These are phyloP conservation scores for Vitis hybrid DNA, from an alignment of 177 flowering plant species.

Conservation along the genomic window DNA sequence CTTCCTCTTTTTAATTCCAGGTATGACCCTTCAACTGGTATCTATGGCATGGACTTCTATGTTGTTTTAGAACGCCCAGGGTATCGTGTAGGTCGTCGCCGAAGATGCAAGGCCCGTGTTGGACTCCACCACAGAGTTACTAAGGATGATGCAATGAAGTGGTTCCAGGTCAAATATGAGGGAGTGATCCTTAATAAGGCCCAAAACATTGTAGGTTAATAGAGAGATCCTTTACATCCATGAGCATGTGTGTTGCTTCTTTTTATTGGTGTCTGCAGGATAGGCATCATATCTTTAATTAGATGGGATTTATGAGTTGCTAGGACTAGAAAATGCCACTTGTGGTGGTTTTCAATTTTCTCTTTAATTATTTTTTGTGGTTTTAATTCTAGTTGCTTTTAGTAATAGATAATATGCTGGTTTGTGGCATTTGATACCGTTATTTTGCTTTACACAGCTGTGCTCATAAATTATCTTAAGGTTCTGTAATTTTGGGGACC, in stretches of 20 bases:
- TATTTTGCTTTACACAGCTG: no score
- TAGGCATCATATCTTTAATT: no score
- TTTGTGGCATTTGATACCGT: no score
- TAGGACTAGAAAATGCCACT: no score
- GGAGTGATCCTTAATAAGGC: slow-evolving; percentile 82
- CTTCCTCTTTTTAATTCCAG: slow-evolving; percentile 19
- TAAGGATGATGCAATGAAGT: slow-evolving; percentile 75
- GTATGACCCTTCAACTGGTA: slow-evolving; percentile 84
- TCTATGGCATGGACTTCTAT: slow-evolving; percentile 78
- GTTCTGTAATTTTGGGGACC: no score
- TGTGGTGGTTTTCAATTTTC: no score
- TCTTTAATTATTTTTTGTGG: no score
- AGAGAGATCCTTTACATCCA: slow-evolving; percentile 3
- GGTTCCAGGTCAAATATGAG: slow-evolving; percentile 80
- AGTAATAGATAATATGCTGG: no score
- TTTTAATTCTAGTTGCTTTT: no score
- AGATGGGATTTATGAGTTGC: no score
- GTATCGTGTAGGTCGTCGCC: slow-evolving; percentile 73
- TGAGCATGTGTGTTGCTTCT: not conserved
- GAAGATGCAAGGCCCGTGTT: slow-evolving; percentile 72
- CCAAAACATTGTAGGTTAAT: slow-evolving; percentile 33
- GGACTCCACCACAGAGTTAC: slow-evolving; percentile 77
- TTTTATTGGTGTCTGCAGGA: not conserved
- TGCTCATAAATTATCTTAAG: no score
- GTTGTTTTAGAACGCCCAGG: slow-evolving; percentile 79